These are phyloP conservation scores for Elongisporangium senticosum DNA, from an alignment of 352 stramenopile species.

Conservation along the genomic window DNA sequence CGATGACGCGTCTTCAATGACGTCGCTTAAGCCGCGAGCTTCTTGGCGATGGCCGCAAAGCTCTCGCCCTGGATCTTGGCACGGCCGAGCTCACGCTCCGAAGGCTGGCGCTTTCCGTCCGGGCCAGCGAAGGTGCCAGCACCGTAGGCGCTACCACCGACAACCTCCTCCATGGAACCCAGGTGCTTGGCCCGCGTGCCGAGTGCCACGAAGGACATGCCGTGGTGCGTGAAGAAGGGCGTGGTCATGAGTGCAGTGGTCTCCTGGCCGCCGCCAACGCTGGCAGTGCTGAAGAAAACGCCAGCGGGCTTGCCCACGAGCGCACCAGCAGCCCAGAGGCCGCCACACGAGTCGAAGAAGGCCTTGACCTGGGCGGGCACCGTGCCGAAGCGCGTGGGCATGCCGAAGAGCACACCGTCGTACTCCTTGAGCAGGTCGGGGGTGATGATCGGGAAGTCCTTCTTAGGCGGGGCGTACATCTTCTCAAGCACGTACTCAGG, in stretches of 20 bases:
- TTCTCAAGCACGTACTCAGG: slow-evolving; percentile 56
- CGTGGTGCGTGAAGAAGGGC: slow-evolving; percentile 70
- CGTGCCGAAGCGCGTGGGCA: slow-evolving; percentile 65
- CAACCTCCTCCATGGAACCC: slow-evolving; percentile 41
- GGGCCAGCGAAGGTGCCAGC: slow-evolving; percentile 57
- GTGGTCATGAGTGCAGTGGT: slow-evolving; percentile 60
- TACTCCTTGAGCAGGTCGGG: slow-evolving; percentile 39
- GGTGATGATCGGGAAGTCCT: slow-evolving; percentile 45
- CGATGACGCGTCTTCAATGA: neutral
- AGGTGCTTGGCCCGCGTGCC: slow-evolving; percentile 30
- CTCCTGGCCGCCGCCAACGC: slow-evolving; percentile 60
- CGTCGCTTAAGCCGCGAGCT: slow-evolving; percentile 20
- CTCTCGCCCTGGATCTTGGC: slow-evolving; percentile 56
- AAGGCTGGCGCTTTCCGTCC: slow-evolving; percentile 57
- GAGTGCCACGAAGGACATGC: slow-evolving; percentile 77
- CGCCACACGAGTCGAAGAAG: slow-evolving; percentile 63
- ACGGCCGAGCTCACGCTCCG: slow-evolving; percentile 54
- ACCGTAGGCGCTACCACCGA: slow-evolving; percentile 49
- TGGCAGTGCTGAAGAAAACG: slow-evolving; percentile 61
- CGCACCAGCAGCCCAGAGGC: slow-evolving; percentile 55
- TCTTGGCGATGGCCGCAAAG: slow-evolving; percentile 50
- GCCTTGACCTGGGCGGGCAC: slow-evolving; percentile 67
- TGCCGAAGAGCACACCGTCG: slow-evolving; percentile 75
- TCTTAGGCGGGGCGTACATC: slow-evolving; percentile 73
- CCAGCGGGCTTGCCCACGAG: slow-evolving; percentile 67